A percentile compares a stretch with the other conserved stretches of the same genome.
phyloP scores from a whole-genome alignment of 768 basidiomycete species.

The Suillus occidentalis region DNA sequence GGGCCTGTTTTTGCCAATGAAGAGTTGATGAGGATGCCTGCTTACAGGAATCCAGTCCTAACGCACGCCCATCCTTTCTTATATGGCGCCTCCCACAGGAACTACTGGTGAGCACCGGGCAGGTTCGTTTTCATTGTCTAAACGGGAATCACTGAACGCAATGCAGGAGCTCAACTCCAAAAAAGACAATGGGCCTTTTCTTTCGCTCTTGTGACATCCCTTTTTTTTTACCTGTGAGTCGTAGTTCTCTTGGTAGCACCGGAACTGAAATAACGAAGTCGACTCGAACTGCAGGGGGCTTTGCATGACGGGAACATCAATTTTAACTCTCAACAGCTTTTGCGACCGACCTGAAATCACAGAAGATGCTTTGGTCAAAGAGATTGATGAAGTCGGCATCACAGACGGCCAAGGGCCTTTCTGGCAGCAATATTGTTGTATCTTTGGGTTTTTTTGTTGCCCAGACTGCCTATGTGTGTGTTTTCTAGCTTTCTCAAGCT shows the following conservation, averaged over 20 bases:
- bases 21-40: too few relatives aligned
- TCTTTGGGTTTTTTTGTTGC: constrained; percentile 75
- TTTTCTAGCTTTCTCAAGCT: constrained; percentile 5
- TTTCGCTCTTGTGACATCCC: constrained; percentile 67
- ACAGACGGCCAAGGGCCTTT: constrained; percentile 52
- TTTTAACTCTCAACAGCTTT: constrained; percentile 43
- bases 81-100: constrained; percentile 40
- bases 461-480: constrained; percentile 66
- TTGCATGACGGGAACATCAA: constrained; percentile 20
- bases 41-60: too few relatives aligned
- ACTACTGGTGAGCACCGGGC: constrained; percentile 38
- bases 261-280: background rate
- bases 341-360: constrained; percentile 69
- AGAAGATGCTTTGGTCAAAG: constrained; percentile 58
- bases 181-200: constrained; percentile 52
- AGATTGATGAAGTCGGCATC: constrained; percentile 44
- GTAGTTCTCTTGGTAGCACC: background rate
- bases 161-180: constrained; percentile 40
- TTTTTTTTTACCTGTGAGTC: constrained; percentile 72
- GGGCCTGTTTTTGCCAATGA: too few relatives aligned
- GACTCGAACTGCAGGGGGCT: constrained; percentile 56
- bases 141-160: background rate
- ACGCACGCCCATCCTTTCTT: constrained; percentile 5
- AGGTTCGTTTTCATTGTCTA: background rate
- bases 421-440: constrained; percentile 66